phyloP scores from a whole-genome alignment of 2,329 filamentous ascomycete genomes.

The Epichloe hybrida region DNA sequence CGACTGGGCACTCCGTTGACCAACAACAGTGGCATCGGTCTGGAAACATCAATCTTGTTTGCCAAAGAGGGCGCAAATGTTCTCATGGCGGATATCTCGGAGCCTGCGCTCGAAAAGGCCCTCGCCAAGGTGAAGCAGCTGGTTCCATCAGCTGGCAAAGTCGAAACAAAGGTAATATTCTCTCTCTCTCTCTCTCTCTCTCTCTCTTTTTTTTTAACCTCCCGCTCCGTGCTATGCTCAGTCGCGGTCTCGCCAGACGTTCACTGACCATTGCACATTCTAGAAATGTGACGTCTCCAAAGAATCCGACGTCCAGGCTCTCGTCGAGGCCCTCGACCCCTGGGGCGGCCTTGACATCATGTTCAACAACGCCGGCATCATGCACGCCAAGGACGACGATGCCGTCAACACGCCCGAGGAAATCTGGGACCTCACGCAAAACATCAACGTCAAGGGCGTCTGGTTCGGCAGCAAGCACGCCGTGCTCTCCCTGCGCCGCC shows the following conservation, averaged over 20 bases:
- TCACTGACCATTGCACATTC: background rate
- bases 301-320: slow-evolving; percentile 62
- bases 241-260: background rate
- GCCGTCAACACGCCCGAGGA: slow-evolving; percentile 74
- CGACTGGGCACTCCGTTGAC: background rate
- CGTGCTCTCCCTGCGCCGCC: slow-evolving; percentile 62
- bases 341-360: slow-evolving; percentile 86
- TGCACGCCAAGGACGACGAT: slow-evolving; percentile 73
- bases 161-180: slow-evolving; percentile 42
- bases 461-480: slow-evolving; percentile 94
- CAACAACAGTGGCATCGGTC: slow-evolving; percentile 63
- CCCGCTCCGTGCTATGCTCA: background rate
- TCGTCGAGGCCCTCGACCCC: slow-evolving; percentile 60
- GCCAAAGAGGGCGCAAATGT: slow-evolving; percentile 77
- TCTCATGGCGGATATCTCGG: slow-evolving; percentile 75
- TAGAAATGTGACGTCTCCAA: slow-evolving; percentile 64
- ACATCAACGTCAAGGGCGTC: slow-evolving; percentile 96
- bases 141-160: slow-evolving; percentile 43
- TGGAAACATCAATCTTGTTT: slow-evolving; percentile 85
- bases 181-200: background rate
- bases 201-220: background rate
- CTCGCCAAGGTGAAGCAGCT: slow-evolving; percentile 61
- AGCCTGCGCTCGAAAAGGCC: slow-evolving; percentile 63
- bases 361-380: slow-evolving; percentile 97
- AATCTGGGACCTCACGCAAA: slow-evolving; percentile 89